Conservation (phyloP, 345 rosid species). For the Mangifera indica region DNA sequence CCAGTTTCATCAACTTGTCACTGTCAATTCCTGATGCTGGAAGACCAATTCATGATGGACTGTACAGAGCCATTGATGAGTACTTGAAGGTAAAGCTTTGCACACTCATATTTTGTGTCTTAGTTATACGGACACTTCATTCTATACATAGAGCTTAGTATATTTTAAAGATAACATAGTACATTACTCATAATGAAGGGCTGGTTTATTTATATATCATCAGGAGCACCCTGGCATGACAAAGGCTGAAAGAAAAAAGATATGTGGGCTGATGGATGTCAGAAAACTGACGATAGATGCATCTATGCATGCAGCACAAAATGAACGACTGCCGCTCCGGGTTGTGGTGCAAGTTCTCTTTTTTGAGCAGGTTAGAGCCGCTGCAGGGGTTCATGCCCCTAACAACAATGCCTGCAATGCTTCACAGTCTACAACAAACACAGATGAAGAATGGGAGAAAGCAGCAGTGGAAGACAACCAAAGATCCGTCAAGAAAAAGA, state of each 20-base stretch:
- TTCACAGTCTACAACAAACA: conserved; percentile 39
- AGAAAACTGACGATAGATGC: conserved; percentile 71
- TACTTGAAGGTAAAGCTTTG: conserved; percentile 64
- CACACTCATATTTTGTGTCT: neutral
- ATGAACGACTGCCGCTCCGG: conserved; percentile 79
- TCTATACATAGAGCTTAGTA: too few relatives aligned
- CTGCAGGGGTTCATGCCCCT: conserved; percentile 43
- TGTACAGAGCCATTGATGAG: conserved; percentile 79
- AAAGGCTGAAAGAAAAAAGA: conserved; percentile 69
- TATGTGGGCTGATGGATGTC: conserved; percentile 77
- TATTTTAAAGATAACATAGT: neutral
- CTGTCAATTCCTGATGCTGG: conserved; percentile 62
- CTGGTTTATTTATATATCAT: conserved; percentile 14
- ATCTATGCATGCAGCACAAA: conserved; percentile 84
- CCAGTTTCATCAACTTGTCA: conserved; percentile 56
- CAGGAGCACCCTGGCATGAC: conserved; percentile 76
- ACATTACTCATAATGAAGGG: neutral
- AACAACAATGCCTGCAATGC: conserved; percentile 29
- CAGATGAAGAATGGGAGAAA: conserved; percentile 51
- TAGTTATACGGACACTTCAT: neutral
- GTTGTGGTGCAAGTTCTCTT: conserved; percentile 89
- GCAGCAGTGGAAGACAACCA: conserved; percentile 26
- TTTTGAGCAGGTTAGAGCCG: conserved; percentile 77
- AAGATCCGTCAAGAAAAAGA: conserved; percentile 44
- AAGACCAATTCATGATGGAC: conserved; percentile 71